These are phyloP conservation scores for Penicillium bovifimosum DNA, from an alignment of 495 filamentous ascomycete genomes.

Conservation along the genomic window DNA sequence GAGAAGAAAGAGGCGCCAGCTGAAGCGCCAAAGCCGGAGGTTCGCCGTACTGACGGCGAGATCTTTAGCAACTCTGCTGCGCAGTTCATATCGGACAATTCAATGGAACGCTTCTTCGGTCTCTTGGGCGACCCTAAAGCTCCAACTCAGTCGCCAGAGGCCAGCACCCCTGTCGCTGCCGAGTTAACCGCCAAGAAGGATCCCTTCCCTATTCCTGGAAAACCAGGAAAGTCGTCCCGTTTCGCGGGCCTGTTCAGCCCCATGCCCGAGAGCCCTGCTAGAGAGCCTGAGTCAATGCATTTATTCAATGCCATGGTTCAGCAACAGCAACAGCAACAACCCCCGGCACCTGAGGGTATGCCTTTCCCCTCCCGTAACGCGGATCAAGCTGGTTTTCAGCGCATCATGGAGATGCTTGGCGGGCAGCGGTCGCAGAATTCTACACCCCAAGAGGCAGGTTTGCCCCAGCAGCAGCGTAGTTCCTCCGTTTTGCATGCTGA, in stretches of 20 bases:
- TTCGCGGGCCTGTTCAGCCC: constrained; percentile 80
- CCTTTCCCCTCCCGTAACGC: constrained; percentile 51
- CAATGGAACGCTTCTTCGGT: constrained; percentile 77
- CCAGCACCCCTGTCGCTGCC: constrained; percentile 17
- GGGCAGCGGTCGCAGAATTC: constrained; percentile 41
- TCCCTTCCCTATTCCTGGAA: constrained; percentile 15
- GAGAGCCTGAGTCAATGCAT: constrained; percentile 45
- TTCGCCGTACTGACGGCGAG: constrained; percentile 33
- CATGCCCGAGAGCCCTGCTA: constrained; percentile 51
- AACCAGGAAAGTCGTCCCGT: constrained; percentile 59
- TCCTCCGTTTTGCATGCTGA: constrained; percentile 28
- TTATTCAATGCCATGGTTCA: constrained; percentile 15
- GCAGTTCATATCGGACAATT: constrained; percentile 51
- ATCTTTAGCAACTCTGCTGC: constrained; percentile 32
- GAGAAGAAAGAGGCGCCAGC: constrained; percentile 42
- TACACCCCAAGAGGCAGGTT: constrained; percentile 35
- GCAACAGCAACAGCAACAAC: not conserved
- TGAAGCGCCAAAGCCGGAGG: constrained; percentile 33
- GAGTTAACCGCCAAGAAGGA: constrained; percentile 29
- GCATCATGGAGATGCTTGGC: constrained; percentile 77
- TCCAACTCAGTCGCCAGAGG: constrained; percentile 19
- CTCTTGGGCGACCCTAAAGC: constrained; percentile 50
- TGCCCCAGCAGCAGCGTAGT: constrained; percentile 25
- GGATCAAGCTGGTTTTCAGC: constrained; percentile 87
- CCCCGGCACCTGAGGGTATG: constrained; percentile 8